Evolutionary conservation across 179 eudicot species (phyloP).

Genomic region (Camellia oleifera): DNA sequence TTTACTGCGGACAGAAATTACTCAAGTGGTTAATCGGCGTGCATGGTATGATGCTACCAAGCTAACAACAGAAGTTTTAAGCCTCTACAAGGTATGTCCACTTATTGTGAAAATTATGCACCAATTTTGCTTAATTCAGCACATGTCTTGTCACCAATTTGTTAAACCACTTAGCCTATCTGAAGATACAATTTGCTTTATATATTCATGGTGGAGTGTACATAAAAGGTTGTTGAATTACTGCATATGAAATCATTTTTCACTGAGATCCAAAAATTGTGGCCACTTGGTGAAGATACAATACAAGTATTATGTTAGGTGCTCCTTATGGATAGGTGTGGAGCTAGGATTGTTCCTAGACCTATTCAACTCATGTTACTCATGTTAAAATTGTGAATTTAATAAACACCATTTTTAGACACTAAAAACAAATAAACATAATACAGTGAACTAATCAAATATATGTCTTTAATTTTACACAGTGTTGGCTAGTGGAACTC

Average conservation of each 20-base stretch:
- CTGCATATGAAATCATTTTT: neutral
- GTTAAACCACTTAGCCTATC: neutral
- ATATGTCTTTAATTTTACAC: too few species aligned
- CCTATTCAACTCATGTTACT: too few species aligned
- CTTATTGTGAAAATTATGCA: neutral
- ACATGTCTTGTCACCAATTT: neutral
- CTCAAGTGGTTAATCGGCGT: constrained; percentile 88
- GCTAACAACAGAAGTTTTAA: constrained; percentile 80
- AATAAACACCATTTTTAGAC: too few species aligned
- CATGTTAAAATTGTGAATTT: too few species aligned
- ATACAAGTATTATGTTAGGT: too few species aligned
- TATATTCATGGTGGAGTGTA: neutral
- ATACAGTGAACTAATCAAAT: too few species aligned
- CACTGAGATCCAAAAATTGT: neutral
- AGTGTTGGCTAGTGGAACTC: too few species aligned
- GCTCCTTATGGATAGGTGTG: too few species aligned
- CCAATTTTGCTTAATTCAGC: neutral
- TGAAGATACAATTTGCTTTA: neutral
- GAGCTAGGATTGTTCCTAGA: too few species aligned
- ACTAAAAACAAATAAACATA: too few species aligned
- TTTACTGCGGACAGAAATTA: constrained; percentile 83
- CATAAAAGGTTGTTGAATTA: neutral
- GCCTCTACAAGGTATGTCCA: constrained; percentile 74
- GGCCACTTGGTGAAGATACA: too few species aligned
- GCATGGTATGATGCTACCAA: constrained; percentile 98